phyloP scores from a whole-genome alignment of 768 basidiomycete genomes.

The Mycena galopus region DNA sequence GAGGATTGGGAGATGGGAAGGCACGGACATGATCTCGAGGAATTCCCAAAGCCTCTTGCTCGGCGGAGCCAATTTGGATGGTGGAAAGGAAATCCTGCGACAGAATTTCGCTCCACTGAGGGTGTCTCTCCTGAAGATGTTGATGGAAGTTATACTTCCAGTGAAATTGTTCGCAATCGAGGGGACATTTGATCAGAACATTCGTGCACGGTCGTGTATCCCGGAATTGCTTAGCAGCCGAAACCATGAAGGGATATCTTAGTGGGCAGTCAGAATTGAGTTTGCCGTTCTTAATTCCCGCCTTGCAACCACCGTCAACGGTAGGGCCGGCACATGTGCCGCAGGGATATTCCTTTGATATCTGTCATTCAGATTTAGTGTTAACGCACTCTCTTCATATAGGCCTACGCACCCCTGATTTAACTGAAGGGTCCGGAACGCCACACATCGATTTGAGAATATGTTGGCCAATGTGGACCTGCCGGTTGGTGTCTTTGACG shows the following conservation, averaged over 20 bases:
- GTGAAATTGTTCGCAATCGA: not conserved
- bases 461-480: not conserved
- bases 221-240: not conserved
- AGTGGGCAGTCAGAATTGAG: not conserved
- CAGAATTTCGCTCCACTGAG: not conserved
- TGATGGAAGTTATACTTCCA: not conserved
- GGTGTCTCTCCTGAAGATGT: not conserved
- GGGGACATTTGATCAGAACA: not conserved
- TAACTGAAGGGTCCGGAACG: too few species aligned
- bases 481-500: conserved; percentile 4
- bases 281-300: not conserved
- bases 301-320: not conserved
- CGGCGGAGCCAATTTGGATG: not conserved
- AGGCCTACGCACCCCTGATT: too few species aligned
- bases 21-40: not conserved
- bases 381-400: not conserved
- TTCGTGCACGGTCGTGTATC: not conserved
- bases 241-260: not conserved
- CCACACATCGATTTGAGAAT: not conserved
- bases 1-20: too few species aligned
- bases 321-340: not conserved
- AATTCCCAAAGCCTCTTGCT: conserved; percentile 2
- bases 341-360: not conserved
- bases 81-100: too few species aligned
- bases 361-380: not conserved